Evolutionary conservation across 139 green algal species (phyloP), one percentile per base, ranked within the genome.

Genomic region (Ettlia oleoabundans): DNA sequence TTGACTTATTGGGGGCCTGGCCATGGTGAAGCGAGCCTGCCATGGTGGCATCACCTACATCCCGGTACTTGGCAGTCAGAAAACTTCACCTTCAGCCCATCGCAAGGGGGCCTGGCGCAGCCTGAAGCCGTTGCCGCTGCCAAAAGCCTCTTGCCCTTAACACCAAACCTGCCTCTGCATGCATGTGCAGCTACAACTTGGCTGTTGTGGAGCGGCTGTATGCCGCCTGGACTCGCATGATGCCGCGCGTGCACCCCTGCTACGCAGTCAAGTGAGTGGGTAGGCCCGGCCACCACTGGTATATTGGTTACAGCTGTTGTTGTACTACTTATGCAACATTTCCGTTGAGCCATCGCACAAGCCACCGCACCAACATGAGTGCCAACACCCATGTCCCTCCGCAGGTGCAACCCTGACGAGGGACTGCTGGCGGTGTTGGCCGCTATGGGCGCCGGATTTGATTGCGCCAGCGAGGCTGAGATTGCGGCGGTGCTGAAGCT

Each of bases 211-310:
- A 86, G 68, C 42, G 63, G 7, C 73, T 86, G 53, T 76, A 78
- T 41, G 33, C n/a, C 18, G 88, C 90, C 13, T 98, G 93, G 93
- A 70, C 74, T 19, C 80, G 82, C 38, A 86, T 87, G 6, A 91
- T 98, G 88, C 95, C 95, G 18, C 89, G 94, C 75, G 94, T 98
- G 38, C 81, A 88, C 43, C 94, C 95, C 22, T 96, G 92, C 90
- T 98, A 96, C 82, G 95, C 95, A 4, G 95, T 99, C 68, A 99
- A 98, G 92, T 98, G n/a, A n/a, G n/a, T n/a, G n/a, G n/a, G n/a
- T n/a, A n/a, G n/a, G n/a, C n/a, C n/a, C n/a, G n/a, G n/a, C n/a
- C n/a, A n/a, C n/a, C n/a, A n/a, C n/a, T n/a, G n/a, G n/a, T n/a
- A n/a, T n/a, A n/a, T n/a, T n/a, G n/a, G n/a, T n/a, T n/a, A n/a